These are phyloP conservation scores for Phytopythium vexans DNA, from an alignment of 352 stramenopile genomes.

Conservation along the genomic window DNA sequence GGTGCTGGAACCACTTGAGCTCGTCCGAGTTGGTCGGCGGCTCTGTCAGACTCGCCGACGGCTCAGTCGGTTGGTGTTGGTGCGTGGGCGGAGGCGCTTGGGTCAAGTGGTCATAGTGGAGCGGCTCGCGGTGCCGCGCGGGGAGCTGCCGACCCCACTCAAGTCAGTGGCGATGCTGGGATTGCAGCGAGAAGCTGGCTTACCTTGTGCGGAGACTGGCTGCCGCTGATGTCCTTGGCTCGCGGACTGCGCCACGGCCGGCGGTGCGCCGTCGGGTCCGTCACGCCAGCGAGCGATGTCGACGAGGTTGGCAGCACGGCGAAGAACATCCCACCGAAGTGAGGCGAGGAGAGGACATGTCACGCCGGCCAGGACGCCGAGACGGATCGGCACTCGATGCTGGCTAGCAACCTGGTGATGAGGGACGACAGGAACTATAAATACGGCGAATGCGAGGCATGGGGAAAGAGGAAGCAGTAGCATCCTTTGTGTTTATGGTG, in stretches of 20 bases:
- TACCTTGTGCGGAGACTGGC: constrained; percentile 32
- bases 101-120: constrained; percentile 29
- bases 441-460: no score
- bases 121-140: constrained; percentile 27
- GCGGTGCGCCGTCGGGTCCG: constrained; percentile 56
- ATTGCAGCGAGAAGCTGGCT: neutral
- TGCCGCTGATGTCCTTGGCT: constrained; percentile 16
- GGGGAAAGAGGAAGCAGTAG: no score
- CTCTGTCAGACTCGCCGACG: neutral
- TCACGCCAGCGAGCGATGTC: constrained; percentile 48
- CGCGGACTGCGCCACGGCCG: constrained; percentile 44
- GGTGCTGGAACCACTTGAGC: constrained; percentile 72
- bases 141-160: constrained; percentile 25
- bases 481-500: no score
- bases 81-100: neutral
- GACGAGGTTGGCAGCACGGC: neutral
- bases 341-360: neutral
- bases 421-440: no score
- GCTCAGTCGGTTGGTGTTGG: constrained; percentile 2
- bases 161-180: neutral
- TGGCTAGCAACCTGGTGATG: no score
- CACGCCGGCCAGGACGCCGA: no score
- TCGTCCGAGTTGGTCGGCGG: constrained; percentile 51
- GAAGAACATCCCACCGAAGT: neutral
- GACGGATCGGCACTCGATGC: no score